Conservation (phyloP, 2,329 filamentous ascomycete genomes). For the Penicillium crustosum region DNA sequence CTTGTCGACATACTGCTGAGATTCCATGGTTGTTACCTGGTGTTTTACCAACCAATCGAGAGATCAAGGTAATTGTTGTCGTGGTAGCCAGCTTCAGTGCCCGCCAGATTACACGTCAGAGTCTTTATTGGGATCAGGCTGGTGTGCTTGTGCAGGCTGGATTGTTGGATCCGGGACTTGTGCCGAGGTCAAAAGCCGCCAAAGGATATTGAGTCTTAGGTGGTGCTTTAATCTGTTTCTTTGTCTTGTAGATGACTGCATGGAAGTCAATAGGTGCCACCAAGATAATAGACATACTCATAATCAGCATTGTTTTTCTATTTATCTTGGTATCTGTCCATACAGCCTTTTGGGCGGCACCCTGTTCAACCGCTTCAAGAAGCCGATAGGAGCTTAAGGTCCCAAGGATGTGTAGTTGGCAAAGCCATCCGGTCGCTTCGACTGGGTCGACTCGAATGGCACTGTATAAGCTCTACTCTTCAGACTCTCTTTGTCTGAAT, state of each 20-base stretch:
- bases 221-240: no score
- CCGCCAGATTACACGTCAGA: constrained; percentile 47
- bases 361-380: no score
- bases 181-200: constrained; percentile 36
- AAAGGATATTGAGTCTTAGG: background rate
- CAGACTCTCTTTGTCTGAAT: no score
- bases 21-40: constrained; percentile 59
- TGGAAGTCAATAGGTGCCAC: background rate
- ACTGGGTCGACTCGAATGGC: no score
- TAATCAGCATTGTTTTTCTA: background rate
- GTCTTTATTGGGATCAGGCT: constrained; percentile 64
- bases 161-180: constrained; percentile 54
- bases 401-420: no score
- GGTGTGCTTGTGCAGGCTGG: constrained; percentile 61
- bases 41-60: constrained; percentile 54
- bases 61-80: constrained; percentile 56
- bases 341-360: background rate
- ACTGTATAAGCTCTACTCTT: no score
- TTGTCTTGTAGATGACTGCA: background rate
- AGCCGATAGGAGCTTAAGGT: no score
- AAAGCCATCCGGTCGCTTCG: no score
- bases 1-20: constrained; percentile 55
- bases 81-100: constrained; percentile 47
- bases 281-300: background rate
- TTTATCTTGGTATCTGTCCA: background rate